Base-by-base conservation (phyloP, 164 flowering plant genomes). In the Vitis labrusca region DNA sequence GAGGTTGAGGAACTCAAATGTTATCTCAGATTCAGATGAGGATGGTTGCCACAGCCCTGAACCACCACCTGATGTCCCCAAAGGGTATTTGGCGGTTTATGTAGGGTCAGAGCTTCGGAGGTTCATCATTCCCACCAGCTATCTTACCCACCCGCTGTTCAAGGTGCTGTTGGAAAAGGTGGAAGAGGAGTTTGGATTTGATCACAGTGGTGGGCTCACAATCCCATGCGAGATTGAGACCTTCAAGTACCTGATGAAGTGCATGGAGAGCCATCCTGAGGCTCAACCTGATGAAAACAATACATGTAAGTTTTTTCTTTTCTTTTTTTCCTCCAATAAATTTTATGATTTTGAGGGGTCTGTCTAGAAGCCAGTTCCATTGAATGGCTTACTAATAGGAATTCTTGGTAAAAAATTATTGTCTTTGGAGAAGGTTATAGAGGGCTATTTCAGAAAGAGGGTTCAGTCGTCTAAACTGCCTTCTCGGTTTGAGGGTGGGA, bases 221-320 rank as follows among this genome's bases (percentile, higher is more conserved):
- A 77, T 94, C 61, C 98, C 97, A 7, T 94, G 97, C 59, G 97
- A 94, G 76, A 85, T 81, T 29, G 97, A 94, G 91, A 91, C 93
- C 19, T 91, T 94, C 80, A 94, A 94, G 79, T 94, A 80, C 71
- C 83, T 94, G 17, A 88, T 91, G 16, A 85, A 89, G 66, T 87
- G 86, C 82, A 85, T 91, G 78, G 92, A 86, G 73, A 81, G 60
- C 66, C 80, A 84, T 54, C 79, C 73, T 17, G 81, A 78, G 66
- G 79, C 64, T 61, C 75, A 68, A 29, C 52, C 52, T 23, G 71
- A 76, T 60, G 71, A 37, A 37, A 37, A 73, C 16, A 59, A 29
- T 67, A 58, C 76, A 14, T 75, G 78, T 75, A 65, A 30, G n/a
- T n/a, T 44, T n/a, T 53, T 11, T 44, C 48, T 37, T 8, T 52